phyloP scores from a whole-genome alignment of 345 rosid species.

The Eucalyptus polyanthemos region DNA sequence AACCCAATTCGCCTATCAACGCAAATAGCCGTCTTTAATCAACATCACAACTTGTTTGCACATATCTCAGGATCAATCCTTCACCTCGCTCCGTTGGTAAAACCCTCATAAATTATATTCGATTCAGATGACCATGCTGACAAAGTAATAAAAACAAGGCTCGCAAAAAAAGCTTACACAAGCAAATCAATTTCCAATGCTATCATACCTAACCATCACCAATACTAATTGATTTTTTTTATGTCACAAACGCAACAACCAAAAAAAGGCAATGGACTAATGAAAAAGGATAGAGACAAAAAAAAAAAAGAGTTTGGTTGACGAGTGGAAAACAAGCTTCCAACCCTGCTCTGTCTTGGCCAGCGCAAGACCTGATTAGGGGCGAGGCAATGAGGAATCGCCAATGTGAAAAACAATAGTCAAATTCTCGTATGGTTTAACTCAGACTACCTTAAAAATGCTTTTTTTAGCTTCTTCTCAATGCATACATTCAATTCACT shows the following conservation, averaged over 20 bases:
- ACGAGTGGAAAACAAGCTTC: too few species aligned
- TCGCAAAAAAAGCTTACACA: neutral
- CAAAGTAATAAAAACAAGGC: neutral
- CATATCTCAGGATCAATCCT: neutral
- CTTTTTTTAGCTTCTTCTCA: neutral
- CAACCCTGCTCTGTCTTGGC: neutral
- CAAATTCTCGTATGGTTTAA: neutral
- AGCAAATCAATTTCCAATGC: neutral
- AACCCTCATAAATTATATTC: neutral
- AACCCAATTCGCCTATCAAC: neutral
- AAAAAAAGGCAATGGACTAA: neutral
- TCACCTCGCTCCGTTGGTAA: neutral
- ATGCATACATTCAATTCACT: neutral
- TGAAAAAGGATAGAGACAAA: neutral
- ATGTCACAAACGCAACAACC: neutral
- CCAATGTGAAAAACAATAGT: neutral
- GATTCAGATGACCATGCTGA: neutral
- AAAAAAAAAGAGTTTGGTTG: neutral
- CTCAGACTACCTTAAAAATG: neutral
- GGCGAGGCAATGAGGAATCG: neutral
- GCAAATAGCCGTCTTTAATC: neutral
- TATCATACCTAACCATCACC: neutral
- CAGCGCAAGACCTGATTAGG: neutral
- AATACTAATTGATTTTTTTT: neutral
- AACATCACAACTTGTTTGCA: neutral